phyloP scores from a whole-genome alignment of 495 filamentous ascomycete species.

The Trichoderma parareesei region DNA sequence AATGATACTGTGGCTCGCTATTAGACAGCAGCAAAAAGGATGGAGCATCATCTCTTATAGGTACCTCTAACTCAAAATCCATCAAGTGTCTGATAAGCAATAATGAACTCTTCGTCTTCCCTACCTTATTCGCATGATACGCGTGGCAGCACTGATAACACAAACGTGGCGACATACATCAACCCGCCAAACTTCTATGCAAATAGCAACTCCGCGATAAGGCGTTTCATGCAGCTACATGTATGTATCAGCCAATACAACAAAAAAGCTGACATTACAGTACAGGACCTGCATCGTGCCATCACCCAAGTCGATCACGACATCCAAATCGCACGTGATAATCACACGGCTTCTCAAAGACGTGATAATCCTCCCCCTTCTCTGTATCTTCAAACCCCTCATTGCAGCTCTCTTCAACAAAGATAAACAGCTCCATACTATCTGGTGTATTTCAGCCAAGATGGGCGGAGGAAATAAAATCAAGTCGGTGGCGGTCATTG shows the following conservation, averaged over 20 bases:
- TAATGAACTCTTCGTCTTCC: too few relatives aligned
- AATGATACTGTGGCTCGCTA: too few relatives aligned
- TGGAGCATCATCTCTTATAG: too few relatives aligned
- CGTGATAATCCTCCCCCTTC: not conserved
- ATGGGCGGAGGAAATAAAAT: constrained; percentile 24
- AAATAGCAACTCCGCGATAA: not conserved
- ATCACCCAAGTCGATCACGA: constrained; percentile 9
- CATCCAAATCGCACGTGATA: constrained; percentile 6
- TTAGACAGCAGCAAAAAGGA: too few relatives aligned
- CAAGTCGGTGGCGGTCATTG: constrained; percentile 44
- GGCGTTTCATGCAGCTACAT: constrained; percentile 3
- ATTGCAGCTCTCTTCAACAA: not conserved
- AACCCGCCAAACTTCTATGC: not conserved
- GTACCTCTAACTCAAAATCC: too few relatives aligned
- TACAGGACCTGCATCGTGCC: not conserved
- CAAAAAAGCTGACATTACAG: not conserved
- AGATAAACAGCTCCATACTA: not conserved
- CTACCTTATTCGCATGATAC: too few relatives aligned
- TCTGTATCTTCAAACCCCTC: not conserved
- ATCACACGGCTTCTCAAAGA: not conserved
- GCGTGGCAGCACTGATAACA: too few relatives aligned
- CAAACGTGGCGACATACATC: not conserved
- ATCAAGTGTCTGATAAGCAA: too few relatives aligned
- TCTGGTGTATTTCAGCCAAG: not conserved
- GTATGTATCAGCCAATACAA: not conserved